Conservation (phyloP, 116 monocot genomes). For the Trichopus zeylanicus region DNA sequence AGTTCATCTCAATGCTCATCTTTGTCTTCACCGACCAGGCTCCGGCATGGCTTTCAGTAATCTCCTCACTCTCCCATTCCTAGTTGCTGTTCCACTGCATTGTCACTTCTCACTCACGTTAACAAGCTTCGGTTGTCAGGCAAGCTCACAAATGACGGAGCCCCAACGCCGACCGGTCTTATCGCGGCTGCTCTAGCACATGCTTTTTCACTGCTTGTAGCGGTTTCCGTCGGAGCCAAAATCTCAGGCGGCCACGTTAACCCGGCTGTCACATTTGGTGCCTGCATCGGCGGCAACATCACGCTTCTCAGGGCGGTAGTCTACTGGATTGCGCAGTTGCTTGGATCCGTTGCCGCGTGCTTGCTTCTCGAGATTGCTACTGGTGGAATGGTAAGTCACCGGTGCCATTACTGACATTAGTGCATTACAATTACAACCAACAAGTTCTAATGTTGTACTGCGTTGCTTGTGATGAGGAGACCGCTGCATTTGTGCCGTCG, state of each 20-base stretch:
- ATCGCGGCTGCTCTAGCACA: background rate
- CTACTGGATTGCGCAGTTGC: conserved; percentile 2
- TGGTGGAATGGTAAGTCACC: background rate
- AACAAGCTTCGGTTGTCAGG: background rate
- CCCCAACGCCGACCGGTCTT: background rate
- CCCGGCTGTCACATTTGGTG: conserved; percentile 1
- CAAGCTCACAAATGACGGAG: background rate
- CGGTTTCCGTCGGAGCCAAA: conserved; percentile 1
- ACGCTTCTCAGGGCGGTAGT: background rate
- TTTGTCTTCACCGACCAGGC: conserved; percentile 38
- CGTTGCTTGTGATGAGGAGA: background rate
- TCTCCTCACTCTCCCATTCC: background rate
- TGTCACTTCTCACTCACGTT: background rate
- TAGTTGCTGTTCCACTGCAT: background rate
- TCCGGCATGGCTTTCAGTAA: conserved; percentile 43
- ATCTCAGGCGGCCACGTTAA: conserved; percentile 2
- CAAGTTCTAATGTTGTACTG: background rate
- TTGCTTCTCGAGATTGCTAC: conserved; percentile 1
- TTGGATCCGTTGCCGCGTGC: background rate
- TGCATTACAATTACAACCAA: too few relatives aligned
- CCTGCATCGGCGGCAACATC: background rate
- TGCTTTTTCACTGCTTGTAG: background rate
- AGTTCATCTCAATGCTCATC: conserved; percentile 37
- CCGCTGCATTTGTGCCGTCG: background rate
- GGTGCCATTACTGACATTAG: too few relatives aligned